Base-by-base conservation (phyloP, 2,329 filamentous ascomycete genomes). In the Orbilia quercus region DNA sequence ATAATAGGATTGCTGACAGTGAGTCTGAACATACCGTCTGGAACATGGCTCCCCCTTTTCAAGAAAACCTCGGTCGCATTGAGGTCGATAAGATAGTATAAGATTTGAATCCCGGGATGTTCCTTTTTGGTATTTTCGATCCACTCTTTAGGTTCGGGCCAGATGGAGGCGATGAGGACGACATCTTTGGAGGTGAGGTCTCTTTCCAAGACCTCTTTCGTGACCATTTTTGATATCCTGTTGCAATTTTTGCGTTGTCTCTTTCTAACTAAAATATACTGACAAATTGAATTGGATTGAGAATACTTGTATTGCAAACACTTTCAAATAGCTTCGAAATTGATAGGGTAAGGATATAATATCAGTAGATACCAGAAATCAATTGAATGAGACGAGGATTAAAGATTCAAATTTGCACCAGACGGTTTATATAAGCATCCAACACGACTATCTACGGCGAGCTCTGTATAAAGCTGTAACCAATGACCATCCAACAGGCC, bases 191-290 rank as follows among this genome's bases (percentile, higher is more conserved):
- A 62, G 18, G 67, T 65, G 16, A 72, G 34, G 22, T 55, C 54
- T 25, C 66, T 44, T 18, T 47, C 59, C 11, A 72, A 47, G 7
- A 72, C 40, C 34, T 72, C 59, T 31, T 64, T 72, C 25, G 67
- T 72, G 7, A 72, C 67, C 67, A 72, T 72, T 14, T 28, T 63
- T n/a, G n/a, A n/a, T n/a, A n/a, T 36, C 12, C 7, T 48, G 66
- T 71, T 71, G 66, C 28, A 57, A 23, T 48, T 63, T 71, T 28
- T 71, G 66, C 14, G 66, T 71, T 71, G 66, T 51, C 28, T 23
- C 14, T 50, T 50, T 6, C 20, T 11, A 50, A n/a, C 9, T 45
- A 16, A 16, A 22, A 4, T 42, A 7, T 16, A 9, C n/a, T n/a
- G n/a, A n/a, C n/a, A n/a, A n/a, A 31, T 31, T 31, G 28, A 31